Evolutionary conservation across 108 stramenopile species (phyloP).

Genomic region (Pseudonitzschia delicatissima): DNA sequence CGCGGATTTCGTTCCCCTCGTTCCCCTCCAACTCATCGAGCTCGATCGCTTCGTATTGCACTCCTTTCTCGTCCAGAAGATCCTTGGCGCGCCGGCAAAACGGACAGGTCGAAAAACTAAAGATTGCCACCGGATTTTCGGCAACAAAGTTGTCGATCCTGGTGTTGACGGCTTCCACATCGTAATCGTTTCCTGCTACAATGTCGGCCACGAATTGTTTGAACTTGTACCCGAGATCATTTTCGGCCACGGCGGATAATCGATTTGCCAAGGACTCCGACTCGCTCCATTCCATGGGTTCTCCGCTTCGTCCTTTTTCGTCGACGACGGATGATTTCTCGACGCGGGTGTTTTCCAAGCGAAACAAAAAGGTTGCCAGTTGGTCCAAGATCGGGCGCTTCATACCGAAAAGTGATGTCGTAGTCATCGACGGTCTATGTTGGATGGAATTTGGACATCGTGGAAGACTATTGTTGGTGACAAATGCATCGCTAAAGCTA

Average conservation of each 20-base stretch:
- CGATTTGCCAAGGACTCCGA: constrained; percentile 40
- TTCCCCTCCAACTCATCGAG: constrained; percentile 58
- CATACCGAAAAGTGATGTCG: constrained; percentile 40
- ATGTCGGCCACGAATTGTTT: constrained; percentile 74
- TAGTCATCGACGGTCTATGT: not conserved
- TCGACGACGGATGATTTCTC: constrained; percentile 41
- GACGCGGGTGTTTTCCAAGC: constrained; percentile 49
- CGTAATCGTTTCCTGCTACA: constrained; percentile 60
- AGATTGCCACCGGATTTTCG: constrained; percentile 45
- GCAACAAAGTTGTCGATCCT: constrained; percentile 36
- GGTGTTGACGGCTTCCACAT: constrained; percentile 26
- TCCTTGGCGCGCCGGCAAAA: constrained; percentile 72
- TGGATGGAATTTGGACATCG: not conserved
- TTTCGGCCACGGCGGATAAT: constrained; percentile 46
- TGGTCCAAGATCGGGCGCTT: constrained; percentile 57
- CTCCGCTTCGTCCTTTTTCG: constrained; percentile 53
- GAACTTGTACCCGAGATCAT: constrained; percentile 47
- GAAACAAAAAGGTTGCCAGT: constrained; percentile 47
- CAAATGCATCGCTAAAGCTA: not conserved
- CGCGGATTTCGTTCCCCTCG: constrained; percentile 58
- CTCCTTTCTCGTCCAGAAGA: constrained; percentile 45
- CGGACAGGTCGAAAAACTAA: constrained; percentile 66
- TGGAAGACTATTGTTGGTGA: not conserved
- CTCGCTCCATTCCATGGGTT: constrained; percentile 72
- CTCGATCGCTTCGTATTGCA: constrained; percentile 47